Evolutionary conservation across 129 eudicot species (phyloP).

Genomic region (Deinandra increscens): DNA sequence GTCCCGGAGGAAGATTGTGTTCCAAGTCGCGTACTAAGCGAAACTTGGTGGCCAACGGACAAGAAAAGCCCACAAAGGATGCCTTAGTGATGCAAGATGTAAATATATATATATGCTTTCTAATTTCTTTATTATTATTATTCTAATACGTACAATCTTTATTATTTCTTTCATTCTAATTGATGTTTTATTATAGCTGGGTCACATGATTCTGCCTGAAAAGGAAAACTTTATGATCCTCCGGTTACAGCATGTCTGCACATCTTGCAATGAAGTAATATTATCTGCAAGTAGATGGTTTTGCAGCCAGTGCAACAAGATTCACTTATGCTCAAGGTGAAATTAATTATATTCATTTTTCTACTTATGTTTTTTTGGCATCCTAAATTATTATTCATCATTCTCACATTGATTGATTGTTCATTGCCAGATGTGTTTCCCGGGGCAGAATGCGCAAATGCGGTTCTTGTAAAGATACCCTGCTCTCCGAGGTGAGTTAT

Average conservation of each 20-base stretch:
- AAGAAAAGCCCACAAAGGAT: constrained; percentile 47
- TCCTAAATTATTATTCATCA: background rate
- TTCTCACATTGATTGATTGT: constrained; percentile 9
- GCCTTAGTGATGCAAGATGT: constrained; percentile 65
- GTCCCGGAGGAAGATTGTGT: constrained; percentile 29
- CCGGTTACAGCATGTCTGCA: constrained; percentile 51
- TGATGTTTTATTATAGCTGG: constrained; percentile 41
- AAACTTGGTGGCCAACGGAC: constrained; percentile 50
- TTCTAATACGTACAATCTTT: background rate
- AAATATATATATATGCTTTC: background rate
- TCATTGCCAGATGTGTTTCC: constrained; percentile 46
- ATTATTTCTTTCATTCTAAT: background rate
- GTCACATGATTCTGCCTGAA: constrained; percentile 33
- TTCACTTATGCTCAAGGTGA: constrained; percentile 64
- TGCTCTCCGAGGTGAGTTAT: constrained; percentile 46
- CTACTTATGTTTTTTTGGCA: background rate
- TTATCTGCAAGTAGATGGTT: constrained; percentile 58
- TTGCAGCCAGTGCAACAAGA: constrained; percentile 61
- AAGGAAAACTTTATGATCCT: constrained; percentile 61
- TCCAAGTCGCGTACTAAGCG: constrained; percentile 41
- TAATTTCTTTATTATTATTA: background rate
- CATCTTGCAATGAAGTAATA: constrained; percentile 58
- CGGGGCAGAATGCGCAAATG: constrained; percentile 33
- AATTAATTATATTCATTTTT: background rate
- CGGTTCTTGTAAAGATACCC: constrained; percentile 45